Evolutionary conservation across 139 green algal species (phyloP).

Genomic region (Micractinium sp.): DNA sequence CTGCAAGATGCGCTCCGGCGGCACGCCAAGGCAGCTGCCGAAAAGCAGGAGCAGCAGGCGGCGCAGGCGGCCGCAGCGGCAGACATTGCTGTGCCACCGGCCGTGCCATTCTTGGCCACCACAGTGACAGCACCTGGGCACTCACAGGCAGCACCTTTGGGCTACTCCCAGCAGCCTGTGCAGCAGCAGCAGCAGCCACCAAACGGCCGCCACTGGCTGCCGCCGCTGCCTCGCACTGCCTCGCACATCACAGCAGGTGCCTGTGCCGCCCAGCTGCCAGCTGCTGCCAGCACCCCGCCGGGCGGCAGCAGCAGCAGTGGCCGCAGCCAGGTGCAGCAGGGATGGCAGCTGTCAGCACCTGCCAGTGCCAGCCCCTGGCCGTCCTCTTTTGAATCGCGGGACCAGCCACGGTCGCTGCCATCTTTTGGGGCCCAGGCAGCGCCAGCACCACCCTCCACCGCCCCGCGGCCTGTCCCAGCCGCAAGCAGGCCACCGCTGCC

Average conservation of each 20-base stretch:
- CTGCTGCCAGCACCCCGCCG: not conserved
- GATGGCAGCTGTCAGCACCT: not conserved
- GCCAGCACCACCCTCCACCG: not conserved
- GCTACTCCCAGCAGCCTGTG: not conserved
- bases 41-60: not conserved
- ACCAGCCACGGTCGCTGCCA: not conserved
- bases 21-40: not conserved
- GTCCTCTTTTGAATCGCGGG: no score
- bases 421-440: not conserved
- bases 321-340: not conserved
- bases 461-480: not conserved
- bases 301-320: not conserved
- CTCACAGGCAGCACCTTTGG: no score
- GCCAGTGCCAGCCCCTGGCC: no score
- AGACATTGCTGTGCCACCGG: not conserved
- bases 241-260: not conserved
- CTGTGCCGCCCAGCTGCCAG: not conserved
- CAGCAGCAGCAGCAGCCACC: not conserved
- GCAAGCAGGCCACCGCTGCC: not conserved
- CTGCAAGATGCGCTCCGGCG: slow-evolving; percentile 11
- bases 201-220: no score
- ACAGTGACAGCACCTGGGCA: no score
- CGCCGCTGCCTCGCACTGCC: no score
- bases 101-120: no score
- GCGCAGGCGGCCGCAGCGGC: not conserved